Evolutionary conservation across 2,329 filamentous ascomycete genomes (phyloP).

Genomic region (Aspergillus pseudoglaucus): DNA sequence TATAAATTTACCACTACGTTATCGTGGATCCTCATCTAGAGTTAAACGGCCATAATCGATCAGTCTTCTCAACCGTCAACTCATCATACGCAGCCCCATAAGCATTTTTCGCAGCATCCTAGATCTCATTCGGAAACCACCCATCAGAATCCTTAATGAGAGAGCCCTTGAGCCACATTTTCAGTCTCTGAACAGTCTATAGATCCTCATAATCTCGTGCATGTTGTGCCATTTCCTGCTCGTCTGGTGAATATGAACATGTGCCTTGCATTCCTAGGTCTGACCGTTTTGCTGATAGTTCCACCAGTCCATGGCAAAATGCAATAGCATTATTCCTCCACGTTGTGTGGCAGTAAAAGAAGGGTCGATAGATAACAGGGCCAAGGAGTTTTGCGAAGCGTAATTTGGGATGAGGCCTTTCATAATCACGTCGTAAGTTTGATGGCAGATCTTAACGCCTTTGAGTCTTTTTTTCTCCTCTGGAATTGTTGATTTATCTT

Average conservation of each 20-base stretch:
- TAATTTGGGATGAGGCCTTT: not conserved
- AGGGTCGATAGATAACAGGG: not conserved
- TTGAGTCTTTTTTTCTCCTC: not conserved
- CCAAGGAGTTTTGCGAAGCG: not conserved
- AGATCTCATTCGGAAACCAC: conserved; percentile 19
- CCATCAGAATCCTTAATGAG: conserved; percentile 18
- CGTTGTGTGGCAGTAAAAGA: not conserved
- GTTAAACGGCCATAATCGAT: conserved; percentile 10
- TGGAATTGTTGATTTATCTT: not conserved
- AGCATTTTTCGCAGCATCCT: conserved; percentile 15
- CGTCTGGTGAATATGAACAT: not conserved
- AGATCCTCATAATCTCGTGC: not conserved
- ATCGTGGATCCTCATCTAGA: conserved; percentile 2
- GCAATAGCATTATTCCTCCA: not conserved
- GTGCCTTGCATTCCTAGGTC: not conserved
- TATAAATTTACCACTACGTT: no score
- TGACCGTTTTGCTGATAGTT: not conserved
- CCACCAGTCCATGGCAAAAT: not conserved
- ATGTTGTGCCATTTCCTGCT: not conserved
- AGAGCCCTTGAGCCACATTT: conserved; percentile 12
- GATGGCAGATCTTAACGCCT: not conserved
- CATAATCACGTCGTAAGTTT: not conserved
- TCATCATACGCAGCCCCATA: conserved; percentile 14
- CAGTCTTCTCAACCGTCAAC: conserved; percentile 8
- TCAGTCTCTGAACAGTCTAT: conserved; percentile 8